These are phyloP conservation scores for Veloboletus limbatus DNA, from an alignment of 1,284 basidiomycete species.

Conservation along the genomic window DNA sequence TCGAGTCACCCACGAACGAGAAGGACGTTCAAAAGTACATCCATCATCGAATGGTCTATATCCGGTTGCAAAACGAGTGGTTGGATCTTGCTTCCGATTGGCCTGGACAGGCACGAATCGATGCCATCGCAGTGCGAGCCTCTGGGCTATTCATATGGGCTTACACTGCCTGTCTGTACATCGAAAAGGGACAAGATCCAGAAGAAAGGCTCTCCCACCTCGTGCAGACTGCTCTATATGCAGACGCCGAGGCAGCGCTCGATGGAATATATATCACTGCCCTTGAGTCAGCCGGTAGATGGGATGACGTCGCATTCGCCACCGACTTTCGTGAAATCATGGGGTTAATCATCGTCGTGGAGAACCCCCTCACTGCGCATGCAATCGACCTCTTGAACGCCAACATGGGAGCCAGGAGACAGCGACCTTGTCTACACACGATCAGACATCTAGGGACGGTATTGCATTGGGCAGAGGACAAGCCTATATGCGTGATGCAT, in stretches of 20 bases:
- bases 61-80: conserved; percentile 23
- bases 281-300: conserved; percentile 30
- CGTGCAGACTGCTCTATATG: conserved; percentile 18
- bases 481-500: conserved; percentile 33
- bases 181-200: conserved; percentile 34
- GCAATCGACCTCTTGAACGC: conserved; percentile 30
- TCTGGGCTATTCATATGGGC: conserved; percentile 39
- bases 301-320: conserved; percentile 30
- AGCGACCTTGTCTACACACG: conserved; percentile 31
- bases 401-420: conserved; percentile 9
- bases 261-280: conserved; percentile 34
- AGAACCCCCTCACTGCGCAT: conserved; percentile 24
- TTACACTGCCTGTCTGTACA: conserved; percentile 32
- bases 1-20: conserved; percentile 26
- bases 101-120: conserved; percentile 26
- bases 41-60: conserved; percentile 26
- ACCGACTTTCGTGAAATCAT: conserved; percentile 35
- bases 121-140: conserved; percentile 22
- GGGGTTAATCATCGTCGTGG: conserved; percentile 30
- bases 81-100: conserved; percentile 27
- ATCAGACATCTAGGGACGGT: conserved; percentile 27
- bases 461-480: conserved; percentile 28
- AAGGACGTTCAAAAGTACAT: conserved; percentile 31
- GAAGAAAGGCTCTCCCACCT: conserved; percentile 30
- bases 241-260: conserved; percentile 29